phyloP scores from a whole-genome alignment of 1,284 basidiomycete genomes.

The Cutaneotrichosporon spelunceum region DNA sequence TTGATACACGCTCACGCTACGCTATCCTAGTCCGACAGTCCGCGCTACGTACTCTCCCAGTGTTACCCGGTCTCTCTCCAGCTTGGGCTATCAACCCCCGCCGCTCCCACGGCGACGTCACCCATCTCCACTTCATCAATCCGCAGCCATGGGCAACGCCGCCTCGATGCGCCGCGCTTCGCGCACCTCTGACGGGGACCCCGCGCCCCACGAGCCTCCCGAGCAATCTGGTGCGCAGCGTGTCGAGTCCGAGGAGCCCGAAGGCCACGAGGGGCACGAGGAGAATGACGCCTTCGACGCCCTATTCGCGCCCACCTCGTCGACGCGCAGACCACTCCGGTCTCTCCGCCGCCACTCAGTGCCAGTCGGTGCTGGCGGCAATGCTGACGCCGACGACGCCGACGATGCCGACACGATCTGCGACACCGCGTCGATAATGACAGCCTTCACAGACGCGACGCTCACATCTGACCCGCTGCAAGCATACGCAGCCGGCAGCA shows the following conservation, averaged over 20 bases:
- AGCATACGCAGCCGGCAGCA: background rate
- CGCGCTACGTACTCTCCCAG: no score
- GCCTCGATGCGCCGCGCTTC: background rate
- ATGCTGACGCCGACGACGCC: no score
- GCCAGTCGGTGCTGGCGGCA: no score
- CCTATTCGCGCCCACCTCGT: background rate
- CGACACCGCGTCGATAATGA: slow-evolving; percentile 6
- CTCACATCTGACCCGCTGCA: background rate
- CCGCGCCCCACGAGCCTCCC: no score
- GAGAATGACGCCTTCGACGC: slow-evolving; percentile 6
- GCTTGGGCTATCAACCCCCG: background rate
- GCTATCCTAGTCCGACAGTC: no score
- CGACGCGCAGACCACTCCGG: background rate
- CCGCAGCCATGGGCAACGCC: slow-evolving; percentile 1
- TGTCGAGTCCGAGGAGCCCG: no score
- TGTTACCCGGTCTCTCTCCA: no score
- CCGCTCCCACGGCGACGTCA: background rate
- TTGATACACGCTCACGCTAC: background rate
- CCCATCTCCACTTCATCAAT: background rate
- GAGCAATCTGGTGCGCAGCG: no score
- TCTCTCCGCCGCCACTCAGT: background rate
- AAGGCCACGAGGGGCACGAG: background rate
- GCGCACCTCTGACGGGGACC: no score
- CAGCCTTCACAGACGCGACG: background rate
- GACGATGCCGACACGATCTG: slow-evolving; percentile 7